These are phyloP conservation scores for Mortierella sp. DNA, from an alignment of 371 early-diverging fungal genomes.

Conservation along the genomic window DNA sequence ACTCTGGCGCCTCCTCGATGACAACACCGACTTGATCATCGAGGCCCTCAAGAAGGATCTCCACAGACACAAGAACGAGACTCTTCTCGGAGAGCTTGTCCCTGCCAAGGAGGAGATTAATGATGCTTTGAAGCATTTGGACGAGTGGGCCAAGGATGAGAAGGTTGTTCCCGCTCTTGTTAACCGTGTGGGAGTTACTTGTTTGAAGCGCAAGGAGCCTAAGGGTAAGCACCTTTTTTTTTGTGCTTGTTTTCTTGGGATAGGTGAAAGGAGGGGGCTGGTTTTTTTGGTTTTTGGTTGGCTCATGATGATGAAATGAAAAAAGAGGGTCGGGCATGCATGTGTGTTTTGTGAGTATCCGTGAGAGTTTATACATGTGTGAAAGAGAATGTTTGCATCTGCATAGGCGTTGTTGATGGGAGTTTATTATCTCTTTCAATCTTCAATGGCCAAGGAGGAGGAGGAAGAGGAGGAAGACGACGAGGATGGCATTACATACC, in stretches of 20 bases:
- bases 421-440: background rate
- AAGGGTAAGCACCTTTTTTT: slow-evolving; percentile 71
- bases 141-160: slow-evolving; percentile 71
- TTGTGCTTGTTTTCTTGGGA: background rate
- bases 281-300: background rate
- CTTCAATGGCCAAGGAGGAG: background rate
- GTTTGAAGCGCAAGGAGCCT: slow-evolving; percentile 79
- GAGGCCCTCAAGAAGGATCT: slow-evolving; percentile 79
- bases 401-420: background rate
- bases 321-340: background rate
- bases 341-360: background rate
- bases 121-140: slow-evolving; percentile 72
- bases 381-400: background rate
- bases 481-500: too few species aligned
- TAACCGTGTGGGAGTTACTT: slow-evolving; percentile 60
- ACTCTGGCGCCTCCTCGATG: slow-evolving; percentile 73
- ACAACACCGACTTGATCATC: slow-evolving; percentile 73
- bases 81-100: slow-evolving; percentile 75
- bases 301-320: background rate
- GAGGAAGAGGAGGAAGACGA: background rate
- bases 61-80: slow-evolving; percentile 70
- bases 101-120: slow-evolving; percentile 69
- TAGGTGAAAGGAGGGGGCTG: background rate
- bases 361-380: background rate
- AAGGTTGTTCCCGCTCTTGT: slow-evolving; percentile 59